These are phyloP conservation scores for Elongisporangium anandrum DNA, from an alignment of 352 stramenopile genomes.

Conservation along the genomic window DNA sequence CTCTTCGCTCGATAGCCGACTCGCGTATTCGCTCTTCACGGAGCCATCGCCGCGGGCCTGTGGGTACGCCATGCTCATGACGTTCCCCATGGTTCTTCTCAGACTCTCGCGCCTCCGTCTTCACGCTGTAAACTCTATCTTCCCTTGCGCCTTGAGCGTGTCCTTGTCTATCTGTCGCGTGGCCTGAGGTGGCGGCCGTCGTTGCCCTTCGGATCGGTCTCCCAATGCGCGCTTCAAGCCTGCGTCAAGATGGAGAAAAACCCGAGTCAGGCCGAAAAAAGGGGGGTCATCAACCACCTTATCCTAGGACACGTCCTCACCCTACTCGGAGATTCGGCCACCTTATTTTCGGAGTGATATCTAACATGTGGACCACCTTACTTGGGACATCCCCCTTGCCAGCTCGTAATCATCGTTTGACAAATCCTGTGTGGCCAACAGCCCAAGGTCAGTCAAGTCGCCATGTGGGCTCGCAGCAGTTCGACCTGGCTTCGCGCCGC, in stretches of 20 bases:
- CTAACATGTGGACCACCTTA: not conserved
- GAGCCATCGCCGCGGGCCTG: constrained; percentile 8
- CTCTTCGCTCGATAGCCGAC: constrained; percentile 49
- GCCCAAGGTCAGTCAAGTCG: not conserved
- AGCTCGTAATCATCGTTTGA: not conserved
- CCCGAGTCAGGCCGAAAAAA: not conserved
- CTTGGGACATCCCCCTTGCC: not conserved
- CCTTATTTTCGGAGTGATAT: not conserved
- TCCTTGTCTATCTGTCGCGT: not conserved
- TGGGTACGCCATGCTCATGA: constrained; percentile 51
- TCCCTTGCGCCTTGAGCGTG: not conserved
- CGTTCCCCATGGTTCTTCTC: constrained; percentile 49
- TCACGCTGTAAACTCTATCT: not conserved
- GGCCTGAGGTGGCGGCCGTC: not conserved
- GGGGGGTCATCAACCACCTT: not conserved
- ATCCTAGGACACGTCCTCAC: not conserved
- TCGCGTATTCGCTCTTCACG: constrained; percentile 37
- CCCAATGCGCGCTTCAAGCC: not conserved
- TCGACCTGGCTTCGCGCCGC: not conserved
- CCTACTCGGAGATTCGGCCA: not conserved
- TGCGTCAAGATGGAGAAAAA: not conserved
- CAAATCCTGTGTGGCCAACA: not conserved
- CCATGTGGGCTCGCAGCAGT: not conserved
- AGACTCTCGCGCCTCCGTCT: not conserved
- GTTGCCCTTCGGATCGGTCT: not conserved